A percentile compares a stretch with the other conserved stretches of the same genome.
These are phyloP conservation scores for Dactylonectria estremocensis DNA, from an alignment of 2,329 filamentous ascomycete genomes.

Conservation along the genomic window DNA sequence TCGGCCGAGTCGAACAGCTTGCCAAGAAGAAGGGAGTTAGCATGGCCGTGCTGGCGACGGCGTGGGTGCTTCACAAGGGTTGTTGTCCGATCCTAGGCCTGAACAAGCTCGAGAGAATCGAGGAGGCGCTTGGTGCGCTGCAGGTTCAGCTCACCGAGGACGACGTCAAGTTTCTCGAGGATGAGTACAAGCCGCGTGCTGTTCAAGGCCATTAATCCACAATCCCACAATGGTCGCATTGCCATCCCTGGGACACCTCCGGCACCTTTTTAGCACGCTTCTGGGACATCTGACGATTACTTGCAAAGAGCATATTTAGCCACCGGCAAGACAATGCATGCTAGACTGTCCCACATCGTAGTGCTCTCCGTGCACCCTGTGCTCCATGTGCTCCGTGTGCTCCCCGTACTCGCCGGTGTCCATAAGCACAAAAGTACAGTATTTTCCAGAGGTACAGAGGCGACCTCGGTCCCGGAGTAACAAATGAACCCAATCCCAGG, in stretches of 20 bases:
- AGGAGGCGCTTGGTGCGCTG: conserved; percentile 69
- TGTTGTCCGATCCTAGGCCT: conserved; percentile 74
- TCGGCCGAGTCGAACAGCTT: conserved; percentile 63
- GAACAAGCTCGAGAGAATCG: conserved; percentile 69
- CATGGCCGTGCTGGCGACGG: conserved; percentile 76
- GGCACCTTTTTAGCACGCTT: conserved; percentile 17
- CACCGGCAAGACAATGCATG: conserved; percentile 16
- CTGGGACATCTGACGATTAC: conserved; percentile 26
- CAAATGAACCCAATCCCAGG: background rate
- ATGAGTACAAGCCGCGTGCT: conserved; percentile 70
- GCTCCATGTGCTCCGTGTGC: background rate
- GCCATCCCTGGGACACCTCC: conserved; percentile 2
- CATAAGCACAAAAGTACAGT: too few species aligned
- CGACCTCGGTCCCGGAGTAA: background rate
- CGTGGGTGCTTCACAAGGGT: conserved; percentile 71
- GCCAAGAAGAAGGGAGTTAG: conserved; percentile 70
- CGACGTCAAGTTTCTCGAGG: conserved; percentile 74
- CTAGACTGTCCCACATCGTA: conserved; percentile 5
- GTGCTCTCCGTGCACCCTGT: background rate
- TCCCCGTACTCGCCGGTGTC: background rate
- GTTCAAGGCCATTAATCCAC: conserved; percentile 49
- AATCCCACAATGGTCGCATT: conserved; percentile 21
- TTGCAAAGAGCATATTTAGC: conserved; percentile 20
- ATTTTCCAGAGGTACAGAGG: background rate
- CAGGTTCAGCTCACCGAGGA: conserved; percentile 68